These are phyloP conservation scores for Cladorrhinum sp. DNA, from an alignment of 2,329 filamentous ascomycete species.

Conservation along the genomic window DNA sequence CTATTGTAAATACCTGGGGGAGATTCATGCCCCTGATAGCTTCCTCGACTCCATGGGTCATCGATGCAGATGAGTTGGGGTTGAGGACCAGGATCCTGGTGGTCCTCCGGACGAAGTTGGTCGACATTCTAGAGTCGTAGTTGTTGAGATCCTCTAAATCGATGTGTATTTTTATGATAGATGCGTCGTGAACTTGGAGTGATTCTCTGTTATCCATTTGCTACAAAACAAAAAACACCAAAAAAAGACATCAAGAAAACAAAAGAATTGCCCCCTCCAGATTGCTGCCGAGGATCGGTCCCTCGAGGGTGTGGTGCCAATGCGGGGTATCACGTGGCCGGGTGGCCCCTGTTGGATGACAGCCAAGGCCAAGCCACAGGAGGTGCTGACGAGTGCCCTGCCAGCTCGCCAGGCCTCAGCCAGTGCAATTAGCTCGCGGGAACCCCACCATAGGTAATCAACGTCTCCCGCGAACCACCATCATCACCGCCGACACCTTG, in stretches of 20 bases:
- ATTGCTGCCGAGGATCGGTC: constrained; percentile 3
- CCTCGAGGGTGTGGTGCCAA: background rate
- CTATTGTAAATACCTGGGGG: constrained; percentile 37
- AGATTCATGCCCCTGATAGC: constrained; percentile 45
- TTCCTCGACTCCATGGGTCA: constrained; percentile 64
- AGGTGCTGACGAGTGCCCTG: constrained; percentile 15
- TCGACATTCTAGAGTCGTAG: constrained; percentile 27
- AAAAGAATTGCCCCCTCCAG: background rate
- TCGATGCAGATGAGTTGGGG: constrained; percentile 70
- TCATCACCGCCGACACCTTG: constrained; percentile 15
- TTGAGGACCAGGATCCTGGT: constrained; percentile 68
- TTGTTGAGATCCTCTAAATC: background rate
- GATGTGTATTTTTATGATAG: background rate
- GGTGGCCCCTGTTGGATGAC: background rate
- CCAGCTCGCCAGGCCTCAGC: constrained; percentile 3
- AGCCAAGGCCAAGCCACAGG: constrained; percentile 21
- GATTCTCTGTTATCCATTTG: background rate
- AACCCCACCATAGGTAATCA: constrained; percentile 29
- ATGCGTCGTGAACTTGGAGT: background rate
- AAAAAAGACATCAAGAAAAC: background rate
- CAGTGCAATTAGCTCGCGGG: constrained; percentile 9
- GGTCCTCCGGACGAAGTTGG: constrained; percentile 30
- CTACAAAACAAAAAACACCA: background rate
- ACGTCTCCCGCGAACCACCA: constrained; percentile 19
- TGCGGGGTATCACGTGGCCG: constrained; percentile 30